A percentile compares a stretch with the other conserved stretches of the same genome.
These are phyloP conservation scores for Cryphonectria radicalis DNA, from an alignment of 2,329 filamentous ascomycete species.

Conservation along the genomic window DNA sequence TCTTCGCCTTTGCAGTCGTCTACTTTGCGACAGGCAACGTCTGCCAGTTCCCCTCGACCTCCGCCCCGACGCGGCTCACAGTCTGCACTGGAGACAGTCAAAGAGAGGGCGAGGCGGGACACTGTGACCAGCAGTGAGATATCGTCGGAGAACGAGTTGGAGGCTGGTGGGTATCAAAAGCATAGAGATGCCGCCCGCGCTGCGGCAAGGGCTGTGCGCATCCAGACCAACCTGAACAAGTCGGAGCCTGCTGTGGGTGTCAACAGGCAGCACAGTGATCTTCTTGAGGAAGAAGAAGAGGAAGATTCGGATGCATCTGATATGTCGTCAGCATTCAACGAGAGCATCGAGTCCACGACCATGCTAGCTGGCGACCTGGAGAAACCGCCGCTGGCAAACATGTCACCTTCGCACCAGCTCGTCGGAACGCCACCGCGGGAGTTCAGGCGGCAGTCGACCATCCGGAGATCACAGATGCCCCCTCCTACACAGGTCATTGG, in stretches of 20 bases:
- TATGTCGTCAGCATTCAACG: constrained; percentile 67
- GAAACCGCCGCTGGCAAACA: constrained; percentile 52
- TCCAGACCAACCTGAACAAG: constrained; percentile 55
- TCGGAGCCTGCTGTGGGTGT: constrained; percentile 51
- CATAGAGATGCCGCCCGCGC: constrained; percentile 65
- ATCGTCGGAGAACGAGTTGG: constrained; percentile 80
- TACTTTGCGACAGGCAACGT: constrained; percentile 59
- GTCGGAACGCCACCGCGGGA: constrained; percentile 68
- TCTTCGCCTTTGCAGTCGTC: constrained; percentile 82
- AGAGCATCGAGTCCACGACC: constrained; percentile 71
- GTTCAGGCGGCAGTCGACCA: constrained; percentile 65
- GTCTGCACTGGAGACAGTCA: constrained; percentile 70
- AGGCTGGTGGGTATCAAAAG: constrained; percentile 66
- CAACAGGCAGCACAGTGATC: constrained; percentile 51
- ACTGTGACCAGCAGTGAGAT: constrained; percentile 83
- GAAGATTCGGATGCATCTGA: constrained; percentile 66
- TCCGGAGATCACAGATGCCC: constrained; percentile 63
- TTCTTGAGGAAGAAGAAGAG: constrained; percentile 55
- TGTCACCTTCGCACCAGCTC: constrained; percentile 59
- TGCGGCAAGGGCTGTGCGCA: constrained; percentile 56
- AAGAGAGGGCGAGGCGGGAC: constrained; percentile 71
- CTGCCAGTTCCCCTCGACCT: constrained; percentile 52
- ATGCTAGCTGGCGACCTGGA: constrained; percentile 69
- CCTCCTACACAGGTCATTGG: constrained; percentile 62
- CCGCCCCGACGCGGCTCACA: constrained; percentile 68